Base-by-base conservation (phyloP, 768 basidiomycete genomes). In the Hemileccinum impolitum region DNA sequence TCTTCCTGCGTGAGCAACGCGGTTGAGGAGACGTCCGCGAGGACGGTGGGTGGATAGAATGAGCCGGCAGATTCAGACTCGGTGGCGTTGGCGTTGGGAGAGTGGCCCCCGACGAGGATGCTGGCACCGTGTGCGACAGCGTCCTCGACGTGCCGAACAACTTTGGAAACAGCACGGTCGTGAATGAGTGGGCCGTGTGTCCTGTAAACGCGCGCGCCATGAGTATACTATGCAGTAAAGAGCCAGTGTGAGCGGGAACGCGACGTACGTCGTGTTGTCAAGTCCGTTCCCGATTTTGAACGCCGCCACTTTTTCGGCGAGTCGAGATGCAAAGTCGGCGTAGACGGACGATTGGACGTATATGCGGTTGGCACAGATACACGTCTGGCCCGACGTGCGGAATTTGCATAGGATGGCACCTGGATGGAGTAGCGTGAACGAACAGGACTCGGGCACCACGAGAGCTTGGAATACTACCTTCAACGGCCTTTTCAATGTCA, bases 121-220 rank as follows among this genome's bases (percentile, higher is more conserved):
- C 86, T 87, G 1, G 94, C 96, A 28, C 96, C 96, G 47, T 81
- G 82, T 28, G 76, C 60, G 45, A 95, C 74, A 9, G 95, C 96
- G 57, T 98, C 93, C 23, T 90, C 78, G 52, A 99, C 82, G 70
- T 99, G 96, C 39, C 75, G 71, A 44, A 79, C 72, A 15, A 94
- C 92, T 69, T 99, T 99, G 58, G 86, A 80, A 43, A 94, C 72
- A 0, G 94, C 94, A 19, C 84, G 84, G 14, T 70, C 68, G 69
- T 98, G 94, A 52, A 99, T 96, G 42, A 99, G 77, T 13, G 96
- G 96, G 0, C 96, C 96, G 57, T 97, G 94, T 0, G 95, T 98
- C 37, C 89, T 90, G 54, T 34, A 51, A 34, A 15, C 28, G 32
- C 28, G n/a, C 1, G 31, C 4, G 12, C 43, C 25, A 17, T 25